Evolutionary conservation across 2,329 filamentous ascomycete genomes (phyloP).

Genomic region (Beauveria rudraprayagi): DNA sequence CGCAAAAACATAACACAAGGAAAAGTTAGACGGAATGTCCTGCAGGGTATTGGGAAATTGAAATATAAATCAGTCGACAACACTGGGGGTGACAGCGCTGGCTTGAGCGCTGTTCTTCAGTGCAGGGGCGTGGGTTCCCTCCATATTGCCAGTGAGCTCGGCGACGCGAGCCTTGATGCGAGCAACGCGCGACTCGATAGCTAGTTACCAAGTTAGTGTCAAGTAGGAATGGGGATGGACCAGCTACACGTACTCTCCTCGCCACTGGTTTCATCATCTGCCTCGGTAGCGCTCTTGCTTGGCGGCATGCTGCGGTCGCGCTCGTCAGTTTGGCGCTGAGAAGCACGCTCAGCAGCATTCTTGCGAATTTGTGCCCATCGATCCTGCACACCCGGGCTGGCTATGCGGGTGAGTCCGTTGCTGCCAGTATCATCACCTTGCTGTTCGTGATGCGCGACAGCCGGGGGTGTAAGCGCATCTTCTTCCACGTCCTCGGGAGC

Average conservation of each 20-base stretch:
- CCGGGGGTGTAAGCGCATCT: slow-evolving; percentile 42
- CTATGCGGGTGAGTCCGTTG: slow-evolving; percentile 22
- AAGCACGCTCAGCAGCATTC: slow-evolving; percentile 79
- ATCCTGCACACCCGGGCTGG: slow-evolving; percentile 46
- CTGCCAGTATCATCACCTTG: not conserved
- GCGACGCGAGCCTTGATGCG: slow-evolving; percentile 97
- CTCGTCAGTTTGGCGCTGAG: slow-evolving; percentile 57
- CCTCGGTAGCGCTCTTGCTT: slow-evolving; percentile 46
- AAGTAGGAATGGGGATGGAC: not conserved
- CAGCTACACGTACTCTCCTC: slow-evolving; percentile 26
- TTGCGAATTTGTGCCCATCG: slow-evolving; percentile 95
- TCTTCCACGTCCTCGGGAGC: slow-evolving; percentile 51
- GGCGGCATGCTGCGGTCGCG: slow-evolving; percentile 46
- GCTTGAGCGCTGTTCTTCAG: not conserved
- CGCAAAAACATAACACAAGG: slow-evolving; percentile 5
- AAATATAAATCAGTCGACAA: not conserved
- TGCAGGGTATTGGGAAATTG: slow-evolving; percentile 7
- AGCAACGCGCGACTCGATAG: slow-evolving; percentile 91
- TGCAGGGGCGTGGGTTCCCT: slow-evolving; percentile 36
- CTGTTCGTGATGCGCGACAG: slow-evolving; percentile 38
- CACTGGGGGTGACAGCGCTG: no score
- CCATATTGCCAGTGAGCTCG: slow-evolving; percentile 82
- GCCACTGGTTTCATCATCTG: slow-evolving; percentile 19
- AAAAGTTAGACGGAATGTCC: not conserved
- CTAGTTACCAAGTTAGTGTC: slow-evolving; percentile 37